Evolutionary conservation across 2,329 filamentous ascomycete species (phyloP).

Genomic region (Monosporascus sp.): DNA sequence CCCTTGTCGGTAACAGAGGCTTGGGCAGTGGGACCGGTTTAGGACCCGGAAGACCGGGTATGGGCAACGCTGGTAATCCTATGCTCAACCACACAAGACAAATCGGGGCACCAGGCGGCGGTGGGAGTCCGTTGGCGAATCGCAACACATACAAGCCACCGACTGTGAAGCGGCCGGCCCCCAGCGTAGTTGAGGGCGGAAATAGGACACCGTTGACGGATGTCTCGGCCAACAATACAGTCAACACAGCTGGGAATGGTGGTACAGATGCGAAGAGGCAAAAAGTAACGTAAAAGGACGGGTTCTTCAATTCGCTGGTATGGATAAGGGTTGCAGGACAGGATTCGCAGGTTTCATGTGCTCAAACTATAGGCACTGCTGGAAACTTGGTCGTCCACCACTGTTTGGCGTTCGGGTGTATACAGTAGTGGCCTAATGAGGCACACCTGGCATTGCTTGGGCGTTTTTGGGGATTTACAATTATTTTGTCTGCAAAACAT

Average conservation of each 20-base stretch:
- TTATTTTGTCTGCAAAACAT: no score
- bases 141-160: constrained; percentile 54
- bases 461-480: no score
- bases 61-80: constrained; percentile 46
- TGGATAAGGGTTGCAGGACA: no score
- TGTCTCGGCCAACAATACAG: constrained; percentile 39
- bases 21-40: constrained; percentile 10
- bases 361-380: no score
- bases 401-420: no score
- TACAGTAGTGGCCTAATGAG: no score
- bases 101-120: constrained; percentile 53
- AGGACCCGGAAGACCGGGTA: constrained; percentile 14
- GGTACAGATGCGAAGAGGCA: constrained; percentile 47
- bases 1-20: constrained; percentile 3
- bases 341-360: no score
- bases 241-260: constrained; percentile 20
- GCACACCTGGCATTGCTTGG: no score
- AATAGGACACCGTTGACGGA: constrained; percentile 45
- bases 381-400: no score
- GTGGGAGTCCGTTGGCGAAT: constrained; percentile 54
- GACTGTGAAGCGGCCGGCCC: constrained; percentile 49
- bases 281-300: constrained; percentile 28
- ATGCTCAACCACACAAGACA: constrained; percentile 49
- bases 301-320: background rate
- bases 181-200: constrained; percentile 17